Conservation (phyloP, 2,329 filamentous ascomycete species). For the Leptographium procerum region DNA sequence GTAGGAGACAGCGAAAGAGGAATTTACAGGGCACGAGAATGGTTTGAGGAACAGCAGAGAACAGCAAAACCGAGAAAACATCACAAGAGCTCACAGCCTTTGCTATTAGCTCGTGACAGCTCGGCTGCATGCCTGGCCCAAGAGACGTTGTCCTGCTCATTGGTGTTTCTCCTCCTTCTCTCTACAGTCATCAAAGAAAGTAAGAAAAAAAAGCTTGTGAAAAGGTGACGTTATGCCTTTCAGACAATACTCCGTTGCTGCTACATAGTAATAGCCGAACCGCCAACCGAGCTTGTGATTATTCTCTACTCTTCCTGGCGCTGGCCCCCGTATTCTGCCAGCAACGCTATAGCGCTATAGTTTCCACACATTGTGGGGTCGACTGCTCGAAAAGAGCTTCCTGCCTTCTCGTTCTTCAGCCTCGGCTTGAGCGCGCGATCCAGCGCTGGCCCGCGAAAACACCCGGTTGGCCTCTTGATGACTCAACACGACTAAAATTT, state of each 20-base stretch:
- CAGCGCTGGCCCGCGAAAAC: background rate
- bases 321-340: background rate
- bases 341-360: background rate
- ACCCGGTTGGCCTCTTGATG: background rate
- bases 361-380: background rate
- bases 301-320: too few relatives aligned
- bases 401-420: background rate
- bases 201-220: slow-evolving; percentile 9
- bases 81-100: too few relatives aligned
- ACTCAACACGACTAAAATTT: background rate
- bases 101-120: background rate
- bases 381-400: too few relatives aligned
- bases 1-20: background rate
- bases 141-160: too few relatives aligned
- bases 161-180: too few relatives aligned
- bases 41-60: background rate
- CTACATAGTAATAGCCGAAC: slow-evolving; percentile 30
- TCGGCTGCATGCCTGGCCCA: background rate
- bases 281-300: slow-evolving; percentile 46
- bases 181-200: background rate
- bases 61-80: background rate
- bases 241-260: too few relatives aligned
- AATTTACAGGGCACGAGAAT: background rate
- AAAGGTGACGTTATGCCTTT: background rate
- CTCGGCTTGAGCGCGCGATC: background rate